A percentile compares a stretch with the other conserved stretches of the same genome.
These are phyloP conservation scores for Urtica urens DNA, from an alignment of 306 rosid species.

Conservation along the genomic window DNA sequence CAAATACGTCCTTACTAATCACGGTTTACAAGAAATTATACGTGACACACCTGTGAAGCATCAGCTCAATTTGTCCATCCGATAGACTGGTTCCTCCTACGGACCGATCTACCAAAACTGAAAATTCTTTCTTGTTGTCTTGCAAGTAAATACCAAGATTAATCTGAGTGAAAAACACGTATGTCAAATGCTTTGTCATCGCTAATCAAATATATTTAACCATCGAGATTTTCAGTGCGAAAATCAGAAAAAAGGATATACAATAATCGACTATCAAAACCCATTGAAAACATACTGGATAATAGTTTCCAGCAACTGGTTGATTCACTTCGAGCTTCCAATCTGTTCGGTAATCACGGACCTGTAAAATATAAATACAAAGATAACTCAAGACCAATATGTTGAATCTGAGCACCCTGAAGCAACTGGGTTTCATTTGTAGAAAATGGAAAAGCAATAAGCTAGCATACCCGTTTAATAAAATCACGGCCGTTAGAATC, in stretches of 20 bases:
- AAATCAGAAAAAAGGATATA: not conserved
- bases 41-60: slow-evolving; percentile 39
- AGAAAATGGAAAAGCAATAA: slow-evolving; percentile 6
- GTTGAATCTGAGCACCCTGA: too few species aligned
- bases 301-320: slow-evolving; percentile 53
- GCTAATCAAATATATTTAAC: too few species aligned
- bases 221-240: not conserved
- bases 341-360: slow-evolving; percentile 44
- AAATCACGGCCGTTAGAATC: slow-evolving; percentile 96
- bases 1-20: too few species aligned
- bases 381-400: not conserved
- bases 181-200: too few species aligned
- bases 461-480: slow-evolving; percentile 48
- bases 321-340: slow-evolving; percentile 48
- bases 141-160: slow-evolving; percentile 42
- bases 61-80: slow-evolving; percentile 46
- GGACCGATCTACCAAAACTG: slow-evolving; percentile 46
- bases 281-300: slow-evolving; percentile 29
- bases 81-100: slow-evolving; percentile 33
- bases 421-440: not conserved
- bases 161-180: slow-evolving; percentile 20
- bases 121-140: slow-evolving; percentile 32
- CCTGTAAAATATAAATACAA: slow-evolving; percentile 17
- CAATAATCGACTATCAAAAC: not conserved
- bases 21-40: too few species aligned